These are phyloP conservation scores for Agaricus sinodeliciosus DNA, from an alignment of 768 basidiomycete genomes.

Conservation along the genomic window DNA sequence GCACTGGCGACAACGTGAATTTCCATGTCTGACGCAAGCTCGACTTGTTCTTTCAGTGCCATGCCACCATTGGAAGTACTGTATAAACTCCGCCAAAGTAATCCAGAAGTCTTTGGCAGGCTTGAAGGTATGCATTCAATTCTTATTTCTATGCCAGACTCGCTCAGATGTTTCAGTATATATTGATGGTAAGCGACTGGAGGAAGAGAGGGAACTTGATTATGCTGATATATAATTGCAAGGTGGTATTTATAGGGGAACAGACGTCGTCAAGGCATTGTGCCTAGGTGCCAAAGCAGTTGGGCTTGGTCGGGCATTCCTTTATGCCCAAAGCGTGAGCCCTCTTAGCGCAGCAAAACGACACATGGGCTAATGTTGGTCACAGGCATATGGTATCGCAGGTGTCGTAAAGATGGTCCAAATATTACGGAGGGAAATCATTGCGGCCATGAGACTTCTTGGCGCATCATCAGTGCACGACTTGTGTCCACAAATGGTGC, in stretches of 20 bases:
- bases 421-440: constrained; percentile 73
- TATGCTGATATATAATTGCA: not conserved
- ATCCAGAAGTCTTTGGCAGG: constrained; percentile 69
- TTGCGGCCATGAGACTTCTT: constrained; percentile 66
- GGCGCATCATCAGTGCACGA: constrained; percentile 63
- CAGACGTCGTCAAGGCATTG: constrained; percentile 82
- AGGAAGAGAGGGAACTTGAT: not conserved
- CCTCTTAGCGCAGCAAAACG: not conserved
- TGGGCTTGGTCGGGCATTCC: constrained; percentile 79
- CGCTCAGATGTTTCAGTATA: constrained; percentile 46
- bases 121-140: constrained; percentile 46
- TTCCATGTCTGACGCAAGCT: constrained; percentile 14
- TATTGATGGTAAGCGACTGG: constrained; percentile 57
- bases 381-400: constrained; percentile 66
- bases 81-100: constrained; percentile 61
- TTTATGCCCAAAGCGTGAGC: constrained; percentile 79
- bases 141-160: constrained; percentile 6
- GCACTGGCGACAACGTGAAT: not conserved
- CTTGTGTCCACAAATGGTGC: constrained; percentile 70
- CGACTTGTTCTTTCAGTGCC: constrained; percentile 38
- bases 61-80: constrained; percentile 76
- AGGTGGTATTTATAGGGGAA: constrained; percentile 14
- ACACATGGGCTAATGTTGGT: not conserved
- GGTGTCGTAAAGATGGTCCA: constrained; percentile 61
- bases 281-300: constrained; percentile 86